A percentile compares a stretch with the other conserved stretches of the same genome.
phyloP scores from a whole-genome alignment of 805 yeast species.

The Starmerella sp. region DNA sequence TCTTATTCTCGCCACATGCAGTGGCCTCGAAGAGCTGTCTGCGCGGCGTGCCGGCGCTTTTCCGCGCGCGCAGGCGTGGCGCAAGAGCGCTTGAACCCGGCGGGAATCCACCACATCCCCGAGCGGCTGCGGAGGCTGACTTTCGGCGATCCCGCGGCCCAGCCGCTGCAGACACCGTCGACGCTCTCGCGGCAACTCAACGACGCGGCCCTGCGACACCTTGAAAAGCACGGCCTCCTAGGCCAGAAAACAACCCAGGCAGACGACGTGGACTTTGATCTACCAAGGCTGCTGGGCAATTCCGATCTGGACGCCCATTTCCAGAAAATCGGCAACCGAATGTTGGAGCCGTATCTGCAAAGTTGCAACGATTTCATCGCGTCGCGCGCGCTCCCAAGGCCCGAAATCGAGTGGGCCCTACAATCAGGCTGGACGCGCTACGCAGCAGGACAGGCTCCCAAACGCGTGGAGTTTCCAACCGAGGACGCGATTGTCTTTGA shows the following conservation, averaged over 20 bases:
- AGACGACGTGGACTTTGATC: slow-evolving; percentile 18
- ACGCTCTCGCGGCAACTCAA: neutral
- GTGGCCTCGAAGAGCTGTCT: neutral
- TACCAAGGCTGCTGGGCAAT: slow-evolving; percentile 67
- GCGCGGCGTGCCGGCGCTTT: neutral
- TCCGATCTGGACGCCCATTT: slow-evolving; percentile 73
- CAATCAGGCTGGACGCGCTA: slow-evolving; percentile 78
- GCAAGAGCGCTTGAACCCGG: slow-evolving; percentile 20
- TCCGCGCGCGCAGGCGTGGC: neutral
- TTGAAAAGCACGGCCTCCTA: slow-evolving; percentile 10
- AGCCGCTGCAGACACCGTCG: neutral
- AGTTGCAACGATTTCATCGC: neutral
- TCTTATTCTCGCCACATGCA: neutral
- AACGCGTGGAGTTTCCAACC: slow-evolving; percentile 51
- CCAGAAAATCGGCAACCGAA: slow-evolving; percentile 45
- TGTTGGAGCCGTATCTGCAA: slow-evolving; percentile 48
- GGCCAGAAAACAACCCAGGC: slow-evolving; percentile 20
- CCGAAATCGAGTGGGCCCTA: slow-evolving; percentile 38
- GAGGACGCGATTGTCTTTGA: slow-evolving; percentile 75
- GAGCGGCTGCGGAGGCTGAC: slow-evolving; percentile 15
- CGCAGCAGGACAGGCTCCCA: slow-evolving; percentile 36
- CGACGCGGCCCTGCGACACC: slow-evolving; percentile 15
- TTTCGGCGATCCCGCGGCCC: slow-evolving; percentile 5
- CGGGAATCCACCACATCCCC: slow-evolving; percentile 27
- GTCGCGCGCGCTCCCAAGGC: slow-evolving; percentile 4